Evolutionary conservation across 1,284 basidiomycete genomes (phyloP).

Genomic region (Polyporus tsugae): DNA sequence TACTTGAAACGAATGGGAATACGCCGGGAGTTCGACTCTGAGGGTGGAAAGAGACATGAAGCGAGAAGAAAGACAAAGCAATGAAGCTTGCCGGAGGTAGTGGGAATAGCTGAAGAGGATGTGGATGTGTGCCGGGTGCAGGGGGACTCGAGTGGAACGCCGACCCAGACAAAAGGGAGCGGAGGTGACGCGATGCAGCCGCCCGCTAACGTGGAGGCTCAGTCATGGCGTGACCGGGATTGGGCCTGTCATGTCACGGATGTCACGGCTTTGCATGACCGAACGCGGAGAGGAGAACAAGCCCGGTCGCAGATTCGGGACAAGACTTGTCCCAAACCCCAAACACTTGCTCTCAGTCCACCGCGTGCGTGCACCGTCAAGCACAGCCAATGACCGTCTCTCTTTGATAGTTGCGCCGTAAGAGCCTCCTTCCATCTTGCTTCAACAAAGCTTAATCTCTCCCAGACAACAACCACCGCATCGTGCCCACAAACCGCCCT

Average conservation of each 20-base stretch:
- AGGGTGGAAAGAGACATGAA: conserved; percentile 57
- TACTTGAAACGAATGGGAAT: conserved; percentile 70
- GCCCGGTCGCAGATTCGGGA: conserved; percentile 4
- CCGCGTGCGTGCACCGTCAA: conserved; percentile 1
- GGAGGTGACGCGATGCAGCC: conserved; percentile 15
- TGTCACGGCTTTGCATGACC: neutral
- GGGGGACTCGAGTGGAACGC: neutral
- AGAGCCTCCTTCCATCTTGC: conserved; percentile 5
- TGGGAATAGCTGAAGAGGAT: conserved; percentile 15
- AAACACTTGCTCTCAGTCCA: neutral
- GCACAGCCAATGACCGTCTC: conserved; percentile 7
- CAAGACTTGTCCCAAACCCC: neutral
- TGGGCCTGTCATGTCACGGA: conserved; percentile 1
- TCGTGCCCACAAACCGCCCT: neutral
- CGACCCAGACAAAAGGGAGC: conserved; percentile 13
- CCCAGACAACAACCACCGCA: conserved; percentile 6
- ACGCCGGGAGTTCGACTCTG: conserved; percentile 77
- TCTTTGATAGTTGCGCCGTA: conserved; percentile 9
- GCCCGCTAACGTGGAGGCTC: conserved; percentile 28
- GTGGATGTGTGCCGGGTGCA: conserved; percentile 16
- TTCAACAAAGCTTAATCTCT: conserved; percentile 10
- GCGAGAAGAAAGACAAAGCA: conserved; percentile 21
- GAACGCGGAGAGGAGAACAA: conserved; percentile 7
- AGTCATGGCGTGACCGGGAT: conserved; percentile 3
- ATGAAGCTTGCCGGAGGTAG: conserved; percentile 25